phyloP scores from a whole-genome alignment of 2,329 filamentous ascomycete species.

The Dactylellina leptospora region DNA sequence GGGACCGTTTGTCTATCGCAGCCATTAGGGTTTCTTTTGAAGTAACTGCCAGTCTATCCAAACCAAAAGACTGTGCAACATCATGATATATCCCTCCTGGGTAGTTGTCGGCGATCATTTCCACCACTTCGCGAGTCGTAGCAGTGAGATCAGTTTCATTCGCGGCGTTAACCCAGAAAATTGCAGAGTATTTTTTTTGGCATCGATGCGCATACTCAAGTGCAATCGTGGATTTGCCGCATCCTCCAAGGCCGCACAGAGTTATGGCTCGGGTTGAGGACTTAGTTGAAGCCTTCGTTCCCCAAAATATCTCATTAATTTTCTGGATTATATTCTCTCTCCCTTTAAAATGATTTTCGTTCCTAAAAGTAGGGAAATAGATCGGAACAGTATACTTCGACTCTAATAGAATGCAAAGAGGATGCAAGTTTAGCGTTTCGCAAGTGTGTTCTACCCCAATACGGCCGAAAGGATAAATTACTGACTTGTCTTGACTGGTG shows the following conservation, averaged over 20 bases:
- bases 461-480: no score
- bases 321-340: background rate
- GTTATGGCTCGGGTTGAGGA: background rate
- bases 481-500: no score
- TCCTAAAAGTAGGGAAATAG: background rate
- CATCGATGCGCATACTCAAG: conserved; percentile 16
- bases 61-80: background rate
- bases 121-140: background rate
- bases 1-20: background rate
- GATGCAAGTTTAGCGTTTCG: no score
- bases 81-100: background rate
- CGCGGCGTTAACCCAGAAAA: background rate
- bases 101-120: background rate
- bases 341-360: background rate
- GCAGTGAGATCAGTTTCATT: background rate
- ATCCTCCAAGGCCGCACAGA: conserved; percentile 13
- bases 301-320: background rate
- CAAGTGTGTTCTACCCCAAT: no score
- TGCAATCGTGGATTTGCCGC: conserved; percentile 12
- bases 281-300: background rate
- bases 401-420: no score
- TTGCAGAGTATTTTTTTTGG: background rate
- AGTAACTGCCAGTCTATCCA: background rate
- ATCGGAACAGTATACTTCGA: no score
- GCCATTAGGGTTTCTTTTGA: conserved; percentile 16